These are phyloP conservation scores for Withania somnifera DNA, from an alignment of 305 asterid species.

Conservation along the genomic window DNA sequence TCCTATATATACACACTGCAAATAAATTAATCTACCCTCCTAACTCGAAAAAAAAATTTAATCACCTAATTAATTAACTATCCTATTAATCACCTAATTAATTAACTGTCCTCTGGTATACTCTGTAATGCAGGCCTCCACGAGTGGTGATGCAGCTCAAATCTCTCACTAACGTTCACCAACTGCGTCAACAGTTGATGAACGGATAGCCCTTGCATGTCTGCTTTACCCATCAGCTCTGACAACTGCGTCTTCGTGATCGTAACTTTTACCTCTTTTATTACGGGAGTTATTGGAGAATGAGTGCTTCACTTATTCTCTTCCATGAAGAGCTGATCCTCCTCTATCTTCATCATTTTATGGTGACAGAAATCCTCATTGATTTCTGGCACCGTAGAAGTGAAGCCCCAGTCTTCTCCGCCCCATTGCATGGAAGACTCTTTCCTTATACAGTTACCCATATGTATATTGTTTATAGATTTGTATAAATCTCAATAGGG, in stretches of 20 bases:
- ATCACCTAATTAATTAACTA: background rate
- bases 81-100: background rate
- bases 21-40: background rate
- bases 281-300: background rate
- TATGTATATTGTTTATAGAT: background rate
- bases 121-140: constrained; percentile 13
- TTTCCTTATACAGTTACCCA: constrained; percentile 13
- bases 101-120: constrained; percentile 3
- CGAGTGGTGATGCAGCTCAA: background rate
- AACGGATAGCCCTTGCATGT: constrained; percentile 1
- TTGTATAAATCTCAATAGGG: background rate
- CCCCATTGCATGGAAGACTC: constrained; percentile 11
- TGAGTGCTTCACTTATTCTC: background rate
- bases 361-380: background rate
- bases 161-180: background rate
- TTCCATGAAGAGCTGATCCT: background rate
- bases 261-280: constrained; percentile 5
- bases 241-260: constrained; percentile 5
- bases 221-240: background rate
- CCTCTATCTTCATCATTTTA: background rate
- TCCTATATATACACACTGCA: background rate
- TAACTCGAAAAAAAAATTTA: background rate
- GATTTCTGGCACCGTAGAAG: background rate
- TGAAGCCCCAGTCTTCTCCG: constrained; percentile 10
- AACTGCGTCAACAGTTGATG: constrained; percentile 1